Conservation (phyloP, 208 protist species). For the Herpetomonas tarakana region DNA sequence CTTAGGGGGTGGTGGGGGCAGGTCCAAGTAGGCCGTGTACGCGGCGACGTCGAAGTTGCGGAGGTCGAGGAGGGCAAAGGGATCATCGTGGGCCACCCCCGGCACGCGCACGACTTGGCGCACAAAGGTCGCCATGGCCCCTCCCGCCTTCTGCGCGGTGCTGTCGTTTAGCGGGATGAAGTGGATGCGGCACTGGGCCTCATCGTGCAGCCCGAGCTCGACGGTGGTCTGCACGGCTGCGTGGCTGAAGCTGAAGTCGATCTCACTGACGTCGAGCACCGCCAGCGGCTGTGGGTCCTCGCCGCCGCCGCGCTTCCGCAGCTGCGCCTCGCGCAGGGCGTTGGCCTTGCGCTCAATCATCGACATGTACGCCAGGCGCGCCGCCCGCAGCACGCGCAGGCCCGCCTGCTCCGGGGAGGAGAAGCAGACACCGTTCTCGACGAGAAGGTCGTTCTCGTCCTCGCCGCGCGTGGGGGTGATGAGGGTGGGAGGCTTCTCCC, state of each 20-base stretch:
- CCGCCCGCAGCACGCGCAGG: constrained; percentile 52
- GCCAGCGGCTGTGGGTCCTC: constrained; percentile 38
- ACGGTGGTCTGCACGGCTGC: constrained; percentile 50
- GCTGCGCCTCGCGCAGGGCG: constrained; percentile 13
- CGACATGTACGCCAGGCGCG: constrained; percentile 62
- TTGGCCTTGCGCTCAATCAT: constrained; percentile 34
- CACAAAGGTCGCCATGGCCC: constrained; percentile 34
- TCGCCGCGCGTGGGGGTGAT: not conserved
- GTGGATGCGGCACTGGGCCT: constrained; percentile 46
- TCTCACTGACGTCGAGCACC: constrained; percentile 62
- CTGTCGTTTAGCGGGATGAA: constrained; percentile 50
- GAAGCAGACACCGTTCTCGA: constrained; percentile 74
- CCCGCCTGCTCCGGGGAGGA: constrained; percentile 36
- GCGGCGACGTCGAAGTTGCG: constrained; percentile 50
- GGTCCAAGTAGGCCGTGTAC: constrained; percentile 52
- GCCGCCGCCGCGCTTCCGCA: constrained; percentile 18
- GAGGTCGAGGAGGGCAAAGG: constrained; percentile 36
- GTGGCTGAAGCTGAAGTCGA: constrained; percentile 70
- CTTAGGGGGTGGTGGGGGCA: constrained; percentile 11
- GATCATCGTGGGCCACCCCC: constrained; percentile 21
- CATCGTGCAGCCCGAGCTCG: constrained; percentile 46
- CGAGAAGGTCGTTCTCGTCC: constrained; percentile 23
- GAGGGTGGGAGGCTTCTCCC: not conserved
- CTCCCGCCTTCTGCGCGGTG: constrained; percentile 30
- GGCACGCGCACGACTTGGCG: constrained; percentile 30